These are phyloP conservation scores for Arxiozyma telluris DNA, from an alignment of 1,139 yeast species.

Conservation along the genomic window DNA sequence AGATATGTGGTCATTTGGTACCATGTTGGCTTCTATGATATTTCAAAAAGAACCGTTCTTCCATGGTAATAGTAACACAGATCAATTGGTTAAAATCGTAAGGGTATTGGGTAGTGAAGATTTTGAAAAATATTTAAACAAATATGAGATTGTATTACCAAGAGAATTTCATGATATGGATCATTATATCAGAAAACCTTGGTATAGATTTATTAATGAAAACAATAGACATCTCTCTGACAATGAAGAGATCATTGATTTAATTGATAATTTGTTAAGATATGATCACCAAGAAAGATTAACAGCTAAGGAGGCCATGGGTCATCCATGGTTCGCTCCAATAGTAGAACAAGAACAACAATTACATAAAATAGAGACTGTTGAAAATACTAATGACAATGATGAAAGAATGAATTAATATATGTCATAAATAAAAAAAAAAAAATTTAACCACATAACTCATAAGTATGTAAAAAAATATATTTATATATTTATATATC, in stretches of 20 bases:
- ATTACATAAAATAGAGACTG: not conserved
- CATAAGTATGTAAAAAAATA: not conserved
- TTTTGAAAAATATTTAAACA: constrained; percentile 60
- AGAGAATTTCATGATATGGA: constrained; percentile 81
- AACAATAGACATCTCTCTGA: constrained; percentile 59
- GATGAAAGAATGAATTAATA: constrained; percentile 1
- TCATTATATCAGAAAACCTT: constrained; percentile 75
- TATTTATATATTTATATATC: not conserved
- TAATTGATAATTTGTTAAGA: constrained; percentile 71
- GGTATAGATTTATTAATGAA: constrained; percentile 72
- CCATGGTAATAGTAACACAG: constrained; percentile 93
- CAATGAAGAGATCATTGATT: constrained; percentile 65
- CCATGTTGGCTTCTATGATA: constrained; percentile 95
- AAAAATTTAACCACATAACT: not conserved
- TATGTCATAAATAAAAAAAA: not conserved
- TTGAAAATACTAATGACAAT: not conserved
- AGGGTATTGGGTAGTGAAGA: constrained; percentile 88
- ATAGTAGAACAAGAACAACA: constrained; percentile 16
- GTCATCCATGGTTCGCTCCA: constrained; percentile 48
- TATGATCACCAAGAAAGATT: constrained; percentile 93
- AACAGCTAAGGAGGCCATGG: constrained; percentile 93
- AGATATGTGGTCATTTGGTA: constrained; percentile 95
- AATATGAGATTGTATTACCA: constrained; percentile 68
- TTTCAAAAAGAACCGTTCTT: constrained; percentile 95
- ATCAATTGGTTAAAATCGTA: constrained; percentile 91